Conservation (phyloP, 345 rosid genomes). For the Citrus reticulata region DNA sequence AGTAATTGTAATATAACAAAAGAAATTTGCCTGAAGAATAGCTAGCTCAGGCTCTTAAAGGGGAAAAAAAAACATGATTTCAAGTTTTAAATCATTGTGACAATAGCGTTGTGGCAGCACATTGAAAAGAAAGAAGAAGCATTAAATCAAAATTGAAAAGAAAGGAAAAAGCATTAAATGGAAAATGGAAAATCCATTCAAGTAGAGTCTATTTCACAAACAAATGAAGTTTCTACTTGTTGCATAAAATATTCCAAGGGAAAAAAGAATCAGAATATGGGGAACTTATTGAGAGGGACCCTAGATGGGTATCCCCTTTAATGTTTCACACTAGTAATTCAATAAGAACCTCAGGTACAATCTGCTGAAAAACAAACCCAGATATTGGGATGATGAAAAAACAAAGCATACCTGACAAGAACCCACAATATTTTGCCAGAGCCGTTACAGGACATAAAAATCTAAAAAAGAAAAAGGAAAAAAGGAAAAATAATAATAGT, state of each 20-base stretch:
- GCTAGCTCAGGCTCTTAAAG: not conserved
- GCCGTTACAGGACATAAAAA: slow-evolving; percentile 30
- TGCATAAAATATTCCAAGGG: slow-evolving; percentile 15
- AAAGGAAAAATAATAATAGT: slow-evolving; percentile 17
- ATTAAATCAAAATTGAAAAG: not conserved
- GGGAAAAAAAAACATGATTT: not conserved
- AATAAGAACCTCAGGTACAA: slow-evolving; percentile 45
- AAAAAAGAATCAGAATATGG: slow-evolving; percentile 30
- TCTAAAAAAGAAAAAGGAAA: slow-evolving; percentile 19
- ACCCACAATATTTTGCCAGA: slow-evolving; percentile 38
- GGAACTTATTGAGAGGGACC: slow-evolving; percentile 45
- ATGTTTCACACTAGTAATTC: slow-evolving; percentile 48
- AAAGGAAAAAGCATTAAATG: not conserved
- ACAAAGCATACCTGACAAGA: slow-evolving; percentile 45
- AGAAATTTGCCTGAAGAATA: not conserved
- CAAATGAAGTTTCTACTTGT: slow-evolving; percentile 16
- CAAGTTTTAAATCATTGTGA: not conserved
- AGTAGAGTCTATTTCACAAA: slow-evolving; percentile 11
- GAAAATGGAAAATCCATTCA: not conserved
- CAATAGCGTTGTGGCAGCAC: not conserved
- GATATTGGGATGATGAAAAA: slow-evolving; percentile 22
- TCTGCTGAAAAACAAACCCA: slow-evolving; percentile 37
- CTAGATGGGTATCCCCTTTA: slow-evolving; percentile 38
- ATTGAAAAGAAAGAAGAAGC: not conserved
- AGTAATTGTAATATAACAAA: not conserved